Evolutionary conservation across 1,284 basidiomycete genomes (phyloP), one percentile per base, ranked within the genome.

Genomic region (Pseudozyma thailandica): DNA sequence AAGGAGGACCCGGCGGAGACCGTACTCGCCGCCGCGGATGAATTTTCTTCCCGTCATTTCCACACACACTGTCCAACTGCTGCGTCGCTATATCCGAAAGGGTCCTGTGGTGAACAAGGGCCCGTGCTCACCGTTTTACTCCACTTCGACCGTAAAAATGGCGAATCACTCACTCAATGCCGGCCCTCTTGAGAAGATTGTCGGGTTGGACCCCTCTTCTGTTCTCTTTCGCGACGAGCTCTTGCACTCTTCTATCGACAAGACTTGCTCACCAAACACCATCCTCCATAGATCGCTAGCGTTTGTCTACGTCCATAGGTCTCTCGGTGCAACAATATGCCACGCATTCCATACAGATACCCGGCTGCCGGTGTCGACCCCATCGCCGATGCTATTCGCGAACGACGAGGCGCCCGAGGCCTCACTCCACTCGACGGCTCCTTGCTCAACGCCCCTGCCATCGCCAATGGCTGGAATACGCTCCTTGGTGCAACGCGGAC

Each of bases 381-480:
- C 33, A 78, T 85, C 45, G 84, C 82, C 6, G 84, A 85, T 52
- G 81, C 81, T 28, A 85, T 85, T 50, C 78, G 84, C 13, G 80
- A 76, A 26, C 77, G 84, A 37, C 74, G 84, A 4, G 84, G 84
- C 15, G 77, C 79, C 10, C 75, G 84, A 13, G 84, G 84, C 9
- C 73, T 85, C 20, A 85, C 83, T 5, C 79, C 84, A 15, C 78
- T 85, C 46, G 84, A 85, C 66, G 83, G 83, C 42, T 79, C 80
- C 15, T 68, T 85, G 25, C 77, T 85, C 65, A 84, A 85, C 56
- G 82, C 84, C 4, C 72, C 75, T 13, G 57, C 70, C 39, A 71
- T 79, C 45, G 78, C 78, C 21, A 63, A 73, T 13, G 85, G 85
- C n/a, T 85, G 85, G 85, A 85, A 85, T 70, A 77, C 75, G 13